phyloP scores from a whole-genome alignment of 345 rosid genomes.

The Murraya koenigii region DNA sequence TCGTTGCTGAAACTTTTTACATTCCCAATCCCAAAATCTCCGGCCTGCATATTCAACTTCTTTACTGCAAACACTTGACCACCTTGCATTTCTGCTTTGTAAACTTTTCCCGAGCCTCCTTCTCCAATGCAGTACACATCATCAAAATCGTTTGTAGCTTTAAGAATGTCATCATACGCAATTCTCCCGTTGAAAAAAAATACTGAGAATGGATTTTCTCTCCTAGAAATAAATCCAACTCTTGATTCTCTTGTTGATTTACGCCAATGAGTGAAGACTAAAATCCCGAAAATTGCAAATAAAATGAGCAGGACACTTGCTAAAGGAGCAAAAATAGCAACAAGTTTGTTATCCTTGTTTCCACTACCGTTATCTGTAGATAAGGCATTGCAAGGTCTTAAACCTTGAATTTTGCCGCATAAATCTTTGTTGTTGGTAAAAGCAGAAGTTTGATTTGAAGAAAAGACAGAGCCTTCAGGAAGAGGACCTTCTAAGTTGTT shows the following conservation, averaged over 20 bases:
- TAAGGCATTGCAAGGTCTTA: conserved; percentile 22
- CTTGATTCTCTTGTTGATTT: background rate
- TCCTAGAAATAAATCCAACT: background rate
- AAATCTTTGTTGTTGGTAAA: conserved; percentile 32
- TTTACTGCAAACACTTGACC: conserved; percentile 20
- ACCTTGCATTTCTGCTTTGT: conserved; percentile 27
- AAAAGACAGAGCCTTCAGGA: conserved; percentile 32
- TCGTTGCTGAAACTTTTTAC: conserved; percentile 22
- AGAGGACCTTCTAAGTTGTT: conserved; percentile 43
- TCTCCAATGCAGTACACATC: conserved; percentile 29
- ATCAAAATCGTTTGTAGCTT: conserved; percentile 29
- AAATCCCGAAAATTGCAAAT: conserved; percentile 8
- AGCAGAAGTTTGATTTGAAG: conserved; percentile 8
- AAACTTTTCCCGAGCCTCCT: conserved; percentile 37
- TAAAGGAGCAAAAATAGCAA: conserved; percentile 16
- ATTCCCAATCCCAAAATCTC: background rate
- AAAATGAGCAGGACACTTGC: conserved; percentile 16
- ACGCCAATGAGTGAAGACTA: conserved; percentile 3
- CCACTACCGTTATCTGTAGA: background rate
- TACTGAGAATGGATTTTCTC: background rate
- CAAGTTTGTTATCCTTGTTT: background rate
- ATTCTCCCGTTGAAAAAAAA: conserved; percentile 29
- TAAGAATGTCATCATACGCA: conserved; percentile 23
- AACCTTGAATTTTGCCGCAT: conserved; percentile 23
- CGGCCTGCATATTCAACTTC: conserved; percentile 10